Base-by-base conservation (phyloP, 2,329 filamentous ascomycete genomes). In the Fusarium sp. region DNA sequence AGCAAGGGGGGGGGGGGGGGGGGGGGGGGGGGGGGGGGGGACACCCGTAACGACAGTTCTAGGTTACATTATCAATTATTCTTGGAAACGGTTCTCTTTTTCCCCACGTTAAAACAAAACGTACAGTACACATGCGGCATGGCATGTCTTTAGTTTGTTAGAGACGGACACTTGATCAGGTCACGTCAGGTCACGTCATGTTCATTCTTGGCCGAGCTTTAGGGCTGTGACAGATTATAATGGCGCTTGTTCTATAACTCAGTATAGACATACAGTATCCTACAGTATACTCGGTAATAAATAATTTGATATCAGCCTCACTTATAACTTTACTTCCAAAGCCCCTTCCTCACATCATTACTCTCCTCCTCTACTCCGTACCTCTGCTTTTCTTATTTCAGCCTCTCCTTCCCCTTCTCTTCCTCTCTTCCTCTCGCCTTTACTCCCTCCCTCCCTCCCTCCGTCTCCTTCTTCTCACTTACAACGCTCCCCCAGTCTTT, bases 401-500 rank as follows among this genome's bases (percentile, higher is more conserved):
- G 15, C 30, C 13, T 4, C 48, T 53, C 32, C 49, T 52, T 52
- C 47, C 45, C 41, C 44, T 48, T 35, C 37, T 44, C 37, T 39
- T 41, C 53, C 6, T 24, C 24, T 24, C 24, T 24, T 24, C 24
- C 24, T 24, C 24, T 24, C 24, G 24, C 7, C 24, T 24, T 24
- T 24, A 24, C 6, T 51, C 49, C 37, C 56, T 45, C 30, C 45
- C 51, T 44, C 49, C 30, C 22, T 35, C 48, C 15, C 32, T 56
- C 40, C 54, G 62, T 56, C 44, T 28, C 46, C 57, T 54, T 58
- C 46, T 33, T 33, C 30, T 51, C 60, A 37, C 44, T 41, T 37
- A 37, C 17, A 37, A 17, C 35, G 35, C 35, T 46, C 45, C 40
- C 49, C 52, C 45, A 35, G 56, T 63, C 56, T 56, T 56, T 65